Evolutionary conservation across 176 grass and related monocot genomes (phyloP).

Genomic region (Rhynchospora pubera): DNA sequence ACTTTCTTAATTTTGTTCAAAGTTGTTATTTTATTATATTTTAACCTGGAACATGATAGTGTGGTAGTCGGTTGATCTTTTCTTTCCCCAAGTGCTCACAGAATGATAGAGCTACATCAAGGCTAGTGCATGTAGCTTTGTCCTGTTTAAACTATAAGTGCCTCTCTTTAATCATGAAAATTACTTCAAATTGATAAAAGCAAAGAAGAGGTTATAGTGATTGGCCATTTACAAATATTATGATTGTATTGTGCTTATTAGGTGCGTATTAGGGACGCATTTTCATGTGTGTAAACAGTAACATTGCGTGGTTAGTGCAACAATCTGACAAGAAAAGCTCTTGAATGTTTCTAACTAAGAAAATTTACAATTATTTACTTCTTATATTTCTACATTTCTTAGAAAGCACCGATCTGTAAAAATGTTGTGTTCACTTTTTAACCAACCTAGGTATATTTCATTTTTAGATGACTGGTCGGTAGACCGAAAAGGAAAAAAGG

Average conservation of each 20-base stretch:
- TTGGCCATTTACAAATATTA: background rate
- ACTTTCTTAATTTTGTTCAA: background rate
- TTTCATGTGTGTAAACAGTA: background rate
- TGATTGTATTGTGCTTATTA: background rate
- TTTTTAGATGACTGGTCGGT: background rate
- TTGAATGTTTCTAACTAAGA: no score
- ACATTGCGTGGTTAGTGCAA: background rate
- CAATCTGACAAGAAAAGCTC: no score
- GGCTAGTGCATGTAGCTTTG: slow-evolving; percentile 1
- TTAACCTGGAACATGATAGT: slow-evolving; percentile 2
- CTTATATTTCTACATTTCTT: no score
- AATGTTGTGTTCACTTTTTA: background rate
- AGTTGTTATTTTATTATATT: slow-evolving; percentile 13
- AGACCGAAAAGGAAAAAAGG: background rate
- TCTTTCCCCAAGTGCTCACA: background rate
- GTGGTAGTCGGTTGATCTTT: slow-evolving; percentile 1
- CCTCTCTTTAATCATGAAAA: slow-evolving; percentile 9
- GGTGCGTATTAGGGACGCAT: background rate
- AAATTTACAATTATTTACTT: no score
- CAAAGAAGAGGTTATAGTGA: background rate
- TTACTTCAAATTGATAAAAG: background rate
- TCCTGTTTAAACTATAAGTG: slow-evolving; percentile 19
- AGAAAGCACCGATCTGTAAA: background rate
- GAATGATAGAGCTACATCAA: slow-evolving; percentile 17
- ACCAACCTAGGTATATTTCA: background rate